Base-by-base conservation (phyloP, 2,329 filamentous ascomycete genomes). In the Penicillium sp. region DNA sequence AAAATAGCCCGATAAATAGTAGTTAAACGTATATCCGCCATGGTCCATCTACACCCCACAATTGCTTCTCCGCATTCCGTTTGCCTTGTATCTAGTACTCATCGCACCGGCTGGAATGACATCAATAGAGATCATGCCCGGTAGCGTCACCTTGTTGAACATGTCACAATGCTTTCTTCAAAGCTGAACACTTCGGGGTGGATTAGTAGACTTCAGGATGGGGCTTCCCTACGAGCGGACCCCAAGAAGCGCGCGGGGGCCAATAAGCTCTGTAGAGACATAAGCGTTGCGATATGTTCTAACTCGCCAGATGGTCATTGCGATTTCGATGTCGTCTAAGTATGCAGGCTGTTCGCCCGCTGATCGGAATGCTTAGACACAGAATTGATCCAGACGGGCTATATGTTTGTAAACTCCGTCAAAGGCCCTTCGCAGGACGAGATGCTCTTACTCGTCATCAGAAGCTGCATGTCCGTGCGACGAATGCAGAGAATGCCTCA, bases 401-500 rank as follows among this genome's bases (percentile, higher is more conserved):
- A 14, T 75, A 68, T 45, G 58, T 65, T 39, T 75, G 72, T 55
- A 69, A 67, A 58, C 61, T 68, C 41, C 74, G 72, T 51, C 59
- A 62, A 14, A 62, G 72, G 38, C 66, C 71, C 3, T 75, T 75
- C 58, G 68, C 70, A 14, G 65, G 72, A 38, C 70, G 74, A 54
- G 72, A 75, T 60, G 71, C 72, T 13, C 66, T 75, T n/a, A 67
- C 67, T 29, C 71, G 72, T 10, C 72, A 75, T 63, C 68, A 73
- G 53, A 74, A 69, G 55, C 60, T 75, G 31, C 72, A 75, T 45
- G 53, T 51, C 16, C 66, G 71, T 13, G 58, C 61, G 41, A 48
- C 56, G 37, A 54, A 54, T 36, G 36, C 54, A 18, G 66, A 67
- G 18, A 41, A 54, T 31, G 52, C 40, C 10, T 49, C 53, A 31